Base-by-base conservation (phyloP, 2,329 filamentous ascomycete species). In the Pseudogymnoascus sp. region DNA sequence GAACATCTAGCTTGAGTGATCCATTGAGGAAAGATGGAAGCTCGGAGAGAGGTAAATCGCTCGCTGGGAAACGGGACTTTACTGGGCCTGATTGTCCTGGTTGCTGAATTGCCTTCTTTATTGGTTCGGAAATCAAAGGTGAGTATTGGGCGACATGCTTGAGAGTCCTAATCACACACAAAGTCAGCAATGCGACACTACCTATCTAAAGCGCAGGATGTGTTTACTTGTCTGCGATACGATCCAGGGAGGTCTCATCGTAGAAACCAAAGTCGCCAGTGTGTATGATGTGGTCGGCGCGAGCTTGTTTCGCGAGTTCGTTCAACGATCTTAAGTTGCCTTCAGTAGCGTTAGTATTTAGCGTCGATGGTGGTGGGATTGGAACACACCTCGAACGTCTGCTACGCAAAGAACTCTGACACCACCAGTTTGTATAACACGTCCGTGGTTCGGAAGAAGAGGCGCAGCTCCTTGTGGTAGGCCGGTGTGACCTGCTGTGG, bases 201-300 rank as follows among this genome's bases (percentile, higher is more conserved):
- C 5, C 28, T 5, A 37, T 40, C 26, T 28, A 5, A 19, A 64
- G 41, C 12, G 28, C 8, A 64, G 12, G 59, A 50, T 61, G 10
- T 63, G 65, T 87, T 81, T 79, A 96, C 91, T 99, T 99, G 78
- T 99, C 95, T 41, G 95, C 95, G 79, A 99, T 98, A 73, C 95
- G 89, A 73, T 98, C 93, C 69, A 99, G 81, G 37, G 95, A 99
- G 62, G 89, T 91, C 72, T 96, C 90, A 77, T 99, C 95, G 80
- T 99, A 99, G 80, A 99, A 99, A 67, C 95, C 95, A 75, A 99
- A 99, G 77, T 99, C 95, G 76, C 95, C 95, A 19, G 95, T 99
- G 78, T 99, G 95, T 73, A 99, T 92, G 77, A 99, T 96, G 79
- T 97, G 92, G 78, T 97, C 92, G 71, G 95, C 95, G 75, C 90